Evolutionary conservation across 2,329 filamentous ascomycete species (phyloP), one percentile per base, ranked within the genome.

Genomic region (Scedosporium aurantiacum): DNA sequence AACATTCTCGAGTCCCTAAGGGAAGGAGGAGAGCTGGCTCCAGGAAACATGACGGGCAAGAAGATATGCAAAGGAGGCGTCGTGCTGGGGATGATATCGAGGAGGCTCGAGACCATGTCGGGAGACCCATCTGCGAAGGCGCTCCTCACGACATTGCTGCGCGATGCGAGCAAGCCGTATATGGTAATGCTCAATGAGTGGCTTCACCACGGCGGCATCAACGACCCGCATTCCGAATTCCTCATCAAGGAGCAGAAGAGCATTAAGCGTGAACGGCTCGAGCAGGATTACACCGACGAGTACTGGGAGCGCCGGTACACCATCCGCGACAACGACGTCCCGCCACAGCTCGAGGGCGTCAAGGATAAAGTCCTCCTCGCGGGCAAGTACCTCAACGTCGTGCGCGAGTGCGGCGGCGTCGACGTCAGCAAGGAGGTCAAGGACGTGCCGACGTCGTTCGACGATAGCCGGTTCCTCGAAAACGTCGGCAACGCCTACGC

Each of bases 291-390:
- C 69, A 99, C 93, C 0, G 94, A 99, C 72, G 94, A 99, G 70
- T 99, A 99, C 73, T 99, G 94, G 94, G 94, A 99, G 72, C 91
- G 96, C 70, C 83, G 94, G 65, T 99, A 99, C 71, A 97, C 94
- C 4, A 88, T 99, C 64, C 87, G 94, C 63, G 91, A 96, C 64
- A 86, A 90, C 57, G 89, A 96, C 63, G 87, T 97, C 1, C 94
- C 94, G 2, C 92, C 93, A 7, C 94, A 99, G 70, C 82, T 99
- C 4, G 89, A 94, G 70, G 86, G 83, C 28, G 88, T 97, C 66
- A 94, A 94, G 71, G 92, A 96, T 67, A 97, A 97, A 73, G 93
- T 97, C 1, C 79, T 99, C 2, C 80, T 99, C 40, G 94, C 94
- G 18, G 94, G 94, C 45, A 99, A 99, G 72, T 99, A 99, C 70